Base-by-base conservation (phyloP, 352 stramenopile genomes). In the Pythium sp. region DNA sequence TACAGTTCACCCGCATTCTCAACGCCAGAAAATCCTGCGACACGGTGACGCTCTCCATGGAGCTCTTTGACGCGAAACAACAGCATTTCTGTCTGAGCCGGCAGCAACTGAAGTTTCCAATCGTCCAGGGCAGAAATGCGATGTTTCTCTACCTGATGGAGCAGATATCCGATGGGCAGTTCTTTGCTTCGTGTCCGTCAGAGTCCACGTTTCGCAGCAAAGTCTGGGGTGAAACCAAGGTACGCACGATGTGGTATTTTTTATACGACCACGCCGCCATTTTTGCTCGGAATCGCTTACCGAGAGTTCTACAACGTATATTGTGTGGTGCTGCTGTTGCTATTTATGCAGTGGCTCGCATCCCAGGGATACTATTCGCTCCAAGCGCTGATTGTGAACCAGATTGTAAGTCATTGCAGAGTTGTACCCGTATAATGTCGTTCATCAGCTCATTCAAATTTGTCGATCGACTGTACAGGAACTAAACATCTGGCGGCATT, bases 21-120 rank as follows among this genome's bases (percentile, higher is more conserved):
- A 95, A 95, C 62, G 78, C 81, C 14, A 64, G 76, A 43, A 76
- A 87, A 41, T 92, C 83, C 20, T 95, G 87, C 53, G 87, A 95
- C 62, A 91, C 86, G 0, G 61, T 93, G 49, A 71, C 72, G 41
- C 68, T 89, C 14, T 81, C 76, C 18, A 76, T 86, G 58, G 75
- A 64, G 11, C 77, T 81, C 71, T 86, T 77, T 58, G 60, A 69
- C 60, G 43, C 34, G 24, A 69, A 62, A 38, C 6, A 24, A 34
- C 28, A 22, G 34, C 54, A 38, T n/a, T 43, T 60, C 8, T 24
- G 14, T 49, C 15, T 30, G 7, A 43, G 2, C 12, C 54, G 58
- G 43, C 54, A 68, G 41, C 28, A 53, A 18, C 8, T 7, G 14
- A 20, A 47, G 12, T 15, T 38, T 5, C 53, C 24, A 24, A 8